Percentiles rank a stretch among this genome's conserved stretches.
phyloP scores from a whole-genome alignment of 2,329 filamentous ascomycete species.

The Neurospora crassa region DNA sequence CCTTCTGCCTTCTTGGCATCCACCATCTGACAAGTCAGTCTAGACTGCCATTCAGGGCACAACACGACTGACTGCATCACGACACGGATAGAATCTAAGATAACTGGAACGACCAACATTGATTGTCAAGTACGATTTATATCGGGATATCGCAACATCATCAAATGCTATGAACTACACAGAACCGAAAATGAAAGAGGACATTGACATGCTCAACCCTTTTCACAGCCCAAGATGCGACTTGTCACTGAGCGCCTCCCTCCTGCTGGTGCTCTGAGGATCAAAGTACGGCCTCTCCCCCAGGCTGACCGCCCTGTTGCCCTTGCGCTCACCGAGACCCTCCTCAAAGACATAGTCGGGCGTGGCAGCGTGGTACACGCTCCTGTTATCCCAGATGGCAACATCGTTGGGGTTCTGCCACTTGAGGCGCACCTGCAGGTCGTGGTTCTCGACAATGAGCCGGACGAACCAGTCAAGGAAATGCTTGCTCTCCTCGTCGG shows the following conservation, averaged over 20 bases:
- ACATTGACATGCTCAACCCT: background rate
- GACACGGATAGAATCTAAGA: background rate
- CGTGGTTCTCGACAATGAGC: slow-evolving; percentile 44
- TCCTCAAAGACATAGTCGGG: slow-evolving; percentile 37
- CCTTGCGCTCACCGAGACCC: slow-evolving; percentile 35
- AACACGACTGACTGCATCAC: background rate
- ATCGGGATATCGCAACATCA: background rate
- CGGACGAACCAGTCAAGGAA: slow-evolving; percentile 43
- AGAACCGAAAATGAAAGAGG: background rate
- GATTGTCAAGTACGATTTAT: background rate
- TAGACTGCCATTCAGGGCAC: background rate
- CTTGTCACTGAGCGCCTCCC: slow-evolving; percentile 15
- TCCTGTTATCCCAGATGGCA: slow-evolving; percentile 50
- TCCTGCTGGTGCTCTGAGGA: slow-evolving; percentile 26
- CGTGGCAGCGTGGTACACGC: slow-evolving; percentile 45
- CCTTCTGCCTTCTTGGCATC: background rate
- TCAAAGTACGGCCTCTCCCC: slow-evolving; percentile 47
- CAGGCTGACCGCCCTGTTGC: slow-evolving; percentile 40
- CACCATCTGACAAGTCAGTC: background rate
- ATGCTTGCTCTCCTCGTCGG: slow-evolving; percentile 34
- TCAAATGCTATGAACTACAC: background rate
- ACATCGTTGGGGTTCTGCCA: slow-evolving; percentile 37
- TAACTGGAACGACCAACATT: background rate
- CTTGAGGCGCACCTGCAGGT: slow-evolving; percentile 39
- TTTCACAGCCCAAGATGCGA: background rate